phyloP scores from a whole-genome alignment of 2,329 filamentous ascomycete species.

The Fusarium verrucosum region DNA sequence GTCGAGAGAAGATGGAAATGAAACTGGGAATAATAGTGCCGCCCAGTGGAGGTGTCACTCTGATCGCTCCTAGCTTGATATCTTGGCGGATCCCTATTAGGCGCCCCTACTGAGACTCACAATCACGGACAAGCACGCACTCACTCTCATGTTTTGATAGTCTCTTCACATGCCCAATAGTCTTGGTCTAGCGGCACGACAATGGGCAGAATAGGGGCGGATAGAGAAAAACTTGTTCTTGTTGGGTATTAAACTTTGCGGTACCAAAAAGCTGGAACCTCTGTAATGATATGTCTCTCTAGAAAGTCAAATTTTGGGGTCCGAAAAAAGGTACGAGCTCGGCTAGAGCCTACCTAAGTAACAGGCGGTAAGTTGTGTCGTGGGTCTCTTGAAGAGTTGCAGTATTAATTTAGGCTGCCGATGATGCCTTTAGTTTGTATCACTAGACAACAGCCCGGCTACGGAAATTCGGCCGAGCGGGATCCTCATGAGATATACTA shows the following conservation, averaged over 20 bases:
- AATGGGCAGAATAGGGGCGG: neutral
- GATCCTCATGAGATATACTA: conserved; percentile 7
- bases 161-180: neutral
- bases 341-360: neutral
- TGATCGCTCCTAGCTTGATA: conserved; percentile 1
- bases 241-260: neutral
- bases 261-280: neutral
- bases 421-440: neutral
- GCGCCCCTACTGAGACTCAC: conserved; percentile 18
- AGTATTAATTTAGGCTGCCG: neutral
- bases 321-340: neutral
- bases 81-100: conserved; percentile 28
- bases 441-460: neutral
- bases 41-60: conserved; percentile 13
- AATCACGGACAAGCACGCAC: neutral
- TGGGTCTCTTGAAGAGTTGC: neutral
- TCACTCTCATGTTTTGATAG: neutral
- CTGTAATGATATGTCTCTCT: neutral
- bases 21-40: conserved; percentile 30
- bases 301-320: conserved; percentile 16
- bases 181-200: neutral
- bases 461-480: neutral
- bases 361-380: conserved; percentile 5
- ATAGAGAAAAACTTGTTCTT: neutral
- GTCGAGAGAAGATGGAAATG: conserved; percentile 30